Base-by-base conservation (phyloP, 2,329 filamentous ascomycete species). In the Penicillium oxalicum region DNA sequence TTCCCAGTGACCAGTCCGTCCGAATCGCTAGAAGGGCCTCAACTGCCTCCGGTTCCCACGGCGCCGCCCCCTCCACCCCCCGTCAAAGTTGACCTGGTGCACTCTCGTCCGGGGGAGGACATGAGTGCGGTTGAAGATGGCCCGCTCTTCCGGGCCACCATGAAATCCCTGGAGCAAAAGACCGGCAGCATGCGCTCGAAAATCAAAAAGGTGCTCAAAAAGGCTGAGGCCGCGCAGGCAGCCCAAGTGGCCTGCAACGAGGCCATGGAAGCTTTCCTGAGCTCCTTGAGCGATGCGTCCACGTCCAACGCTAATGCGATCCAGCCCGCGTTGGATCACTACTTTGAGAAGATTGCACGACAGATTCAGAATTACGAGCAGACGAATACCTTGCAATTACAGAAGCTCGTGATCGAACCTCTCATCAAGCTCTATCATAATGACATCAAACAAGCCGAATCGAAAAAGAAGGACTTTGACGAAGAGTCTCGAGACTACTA, bases 401-500 rank as follows among this genome's bases (percentile, higher is more conserved):
- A 96, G 62, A 91, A 84, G 64, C 86, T 95, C 45, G 91, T 98
- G 62, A 95, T 98, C 57, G 93, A 98, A 38, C 94, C 94, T 1
- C 80, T 98, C 57, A 84, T 81, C 56, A 95, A 89, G 70, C 75
- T 98, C 11, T 98, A 98, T 70, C 89, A 89, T 52, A 79, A 91
- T 55, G 94, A 98, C 62, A 97, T 98, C 74, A 98, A 98, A 70
- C 90, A 95, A 68, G 94, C 91, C 26, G 93, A 98, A 64, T 79
- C 87, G 36, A 98, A 98, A 74, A 95, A 93, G 71, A 89, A 93
- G 57, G 93, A 97, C 60, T 98, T 98, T 61, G 93, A 98, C 56
- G 93, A 98, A 63, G 93, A 98, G 68, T 97, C 91, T 74, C 93
- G 95, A 67, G 93, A 98, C 66, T 98, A 95, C 71, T 98, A 98